phyloP scores from a whole-genome alignment of 148 eudicot species.

The Drosera capensis region DNA sequence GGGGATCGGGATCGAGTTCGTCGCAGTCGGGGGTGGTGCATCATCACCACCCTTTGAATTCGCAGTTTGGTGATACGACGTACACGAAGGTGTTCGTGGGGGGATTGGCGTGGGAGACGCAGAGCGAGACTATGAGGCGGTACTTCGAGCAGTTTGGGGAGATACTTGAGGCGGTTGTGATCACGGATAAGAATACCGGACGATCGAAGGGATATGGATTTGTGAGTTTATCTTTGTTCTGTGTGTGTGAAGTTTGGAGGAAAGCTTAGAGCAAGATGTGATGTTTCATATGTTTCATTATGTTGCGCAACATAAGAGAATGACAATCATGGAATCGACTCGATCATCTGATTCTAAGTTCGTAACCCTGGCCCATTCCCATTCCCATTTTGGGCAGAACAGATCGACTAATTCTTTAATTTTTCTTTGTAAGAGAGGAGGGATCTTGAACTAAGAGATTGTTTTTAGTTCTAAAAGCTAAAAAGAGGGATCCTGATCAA shows the following conservation, averaged over 20 bases:
- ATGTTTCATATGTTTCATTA: background rate
- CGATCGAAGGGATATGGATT: slow-evolving; percentile 97
- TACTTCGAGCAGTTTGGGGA: slow-evolving; percentile 89
- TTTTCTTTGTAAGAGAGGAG: too few relatives aligned
- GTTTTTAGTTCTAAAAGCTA: too few relatives aligned
- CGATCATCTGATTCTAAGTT: too few relatives aligned
- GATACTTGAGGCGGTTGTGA: slow-evolving; percentile 94
- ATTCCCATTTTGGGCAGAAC: too few relatives aligned
- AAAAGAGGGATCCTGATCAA: too few relatives aligned
- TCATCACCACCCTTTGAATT: slow-evolving; percentile 34
- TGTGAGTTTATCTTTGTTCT: slow-evolving; percentile 42
- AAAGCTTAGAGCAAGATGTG: background rate
- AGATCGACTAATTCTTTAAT: too few relatives aligned
- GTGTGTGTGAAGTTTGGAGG: background rate
- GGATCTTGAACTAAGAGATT: too few relatives aligned
- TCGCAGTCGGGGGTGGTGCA: slow-evolving; percentile 45
- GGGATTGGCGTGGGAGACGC: slow-evolving; percentile 97
- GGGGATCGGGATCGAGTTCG: slow-evolving; percentile 51
- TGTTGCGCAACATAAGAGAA: too few relatives aligned
- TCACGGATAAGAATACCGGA: slow-evolving; percentile 85
- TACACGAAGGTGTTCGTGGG: slow-evolving; percentile 87
- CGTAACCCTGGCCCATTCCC: too few relatives aligned
- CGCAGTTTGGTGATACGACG: slow-evolving; percentile 83
- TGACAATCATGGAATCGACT: too few relatives aligned
- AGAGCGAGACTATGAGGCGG: slow-evolving; percentile 58